Evolutionary conservation across 2,329 filamentous ascomycete species (phyloP).

Genomic region (Ascomycota sp.): DNA sequence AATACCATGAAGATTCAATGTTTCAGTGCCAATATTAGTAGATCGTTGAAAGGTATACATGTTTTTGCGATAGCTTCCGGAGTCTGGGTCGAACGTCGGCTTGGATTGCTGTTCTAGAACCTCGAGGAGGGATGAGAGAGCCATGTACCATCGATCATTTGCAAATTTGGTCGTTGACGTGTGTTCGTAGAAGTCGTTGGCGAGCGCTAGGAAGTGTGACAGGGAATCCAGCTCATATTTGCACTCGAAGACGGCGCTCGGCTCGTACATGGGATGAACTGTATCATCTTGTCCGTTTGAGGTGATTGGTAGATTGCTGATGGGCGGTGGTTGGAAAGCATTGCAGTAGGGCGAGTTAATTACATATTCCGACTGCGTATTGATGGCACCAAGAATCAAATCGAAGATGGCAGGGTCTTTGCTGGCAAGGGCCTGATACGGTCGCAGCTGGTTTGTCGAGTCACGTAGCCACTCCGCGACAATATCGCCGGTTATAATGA

Average conservation of each 20-base stretch:
- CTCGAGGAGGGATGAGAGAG: conserved; percentile 51
- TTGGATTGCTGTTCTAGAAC: conserved; percentile 62
- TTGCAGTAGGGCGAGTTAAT: conserved; percentile 95
- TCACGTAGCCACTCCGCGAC: conserved; percentile 85
- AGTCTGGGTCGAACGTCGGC: conserved; percentile 56
- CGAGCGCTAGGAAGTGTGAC: conserved; percentile 71
- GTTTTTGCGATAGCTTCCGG: conserved; percentile 46
- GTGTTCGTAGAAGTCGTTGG: conserved; percentile 69
- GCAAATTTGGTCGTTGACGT: conserved; percentile 64
- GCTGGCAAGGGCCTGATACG: conserved; percentile 70
- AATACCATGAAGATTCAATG: conserved; percentile 57
- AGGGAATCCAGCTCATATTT: conserved; percentile 97
- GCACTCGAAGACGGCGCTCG: conserved; percentile 79
- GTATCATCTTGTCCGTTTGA: conserved; percentile 64
- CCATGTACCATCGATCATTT: conserved; percentile 56
- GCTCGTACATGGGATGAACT: conserved; percentile 77
- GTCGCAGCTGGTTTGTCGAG: conserved; percentile 79
- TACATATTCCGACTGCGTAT: conserved; percentile 87
- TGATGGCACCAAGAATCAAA: conserved; percentile 80
- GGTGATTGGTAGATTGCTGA: conserved; percentile 50
- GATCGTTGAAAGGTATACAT: conserved; percentile 71
- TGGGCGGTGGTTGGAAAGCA: conserved; percentile 85
- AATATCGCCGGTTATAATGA: conserved; percentile 86
- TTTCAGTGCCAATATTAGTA: conserved; percentile 76
- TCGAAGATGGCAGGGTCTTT: conserved; percentile 60